These are phyloP conservation scores for Tolypocladium tropicale DNA, from an alignment of 2,329 filamentous ascomycete species.

Conservation along the genomic window DNA sequence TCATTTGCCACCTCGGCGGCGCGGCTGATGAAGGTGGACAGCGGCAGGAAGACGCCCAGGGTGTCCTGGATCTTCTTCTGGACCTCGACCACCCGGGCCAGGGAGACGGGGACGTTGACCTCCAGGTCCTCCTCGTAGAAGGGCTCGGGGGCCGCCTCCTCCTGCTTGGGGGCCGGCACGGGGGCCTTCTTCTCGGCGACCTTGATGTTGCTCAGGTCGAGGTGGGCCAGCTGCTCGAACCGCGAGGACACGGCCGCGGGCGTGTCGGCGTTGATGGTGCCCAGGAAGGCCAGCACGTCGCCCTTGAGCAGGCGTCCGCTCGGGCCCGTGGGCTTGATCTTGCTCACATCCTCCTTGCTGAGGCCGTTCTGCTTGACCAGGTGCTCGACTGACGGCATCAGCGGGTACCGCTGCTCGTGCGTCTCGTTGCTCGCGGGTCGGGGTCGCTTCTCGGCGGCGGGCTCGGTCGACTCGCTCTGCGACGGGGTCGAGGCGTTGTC, in stretches of 20 bases:
- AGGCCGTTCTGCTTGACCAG: slow-evolving; percentile 73
- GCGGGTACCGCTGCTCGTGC: slow-evolving; percentile 58
- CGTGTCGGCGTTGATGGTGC: slow-evolving; percentile 61
- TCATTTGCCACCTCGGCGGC: slow-evolving; percentile 84
- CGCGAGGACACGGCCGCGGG: slow-evolving; percentile 60
- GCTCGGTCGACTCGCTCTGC: slow-evolving; percentile 19
- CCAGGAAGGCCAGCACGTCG: slow-evolving; percentile 84
- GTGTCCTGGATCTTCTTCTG: slow-evolving; percentile 71
- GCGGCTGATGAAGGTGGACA: slow-evolving; percentile 78
- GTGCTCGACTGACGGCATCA: slow-evolving; percentile 74
- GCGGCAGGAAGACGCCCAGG: slow-evolving; percentile 69
- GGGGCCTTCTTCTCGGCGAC: slow-evolving; percentile 45
- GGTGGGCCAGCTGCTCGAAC: slow-evolving; percentile 66
- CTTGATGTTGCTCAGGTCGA: slow-evolving; percentile 95
- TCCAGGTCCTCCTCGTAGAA: slow-evolving; percentile 39
- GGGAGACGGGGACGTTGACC: slow-evolving; percentile 65
- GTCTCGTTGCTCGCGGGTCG: slow-evolving; percentile 35
- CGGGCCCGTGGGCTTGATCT: slow-evolving; percentile 82
- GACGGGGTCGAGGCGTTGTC: not conserved
- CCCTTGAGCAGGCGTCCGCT: slow-evolving; percentile 87
- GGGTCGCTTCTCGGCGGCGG: slow-evolving; percentile 40
- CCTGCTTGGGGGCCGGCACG: slow-evolving; percentile 25
- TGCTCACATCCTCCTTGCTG: slow-evolving; percentile 61
- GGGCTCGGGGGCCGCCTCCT: slow-evolving; percentile 27
- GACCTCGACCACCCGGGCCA: slow-evolving; percentile 67